Base-by-base conservation (phyloP, 1,284 basidiomycete species). In the Malassezia slooffiae region DNA sequence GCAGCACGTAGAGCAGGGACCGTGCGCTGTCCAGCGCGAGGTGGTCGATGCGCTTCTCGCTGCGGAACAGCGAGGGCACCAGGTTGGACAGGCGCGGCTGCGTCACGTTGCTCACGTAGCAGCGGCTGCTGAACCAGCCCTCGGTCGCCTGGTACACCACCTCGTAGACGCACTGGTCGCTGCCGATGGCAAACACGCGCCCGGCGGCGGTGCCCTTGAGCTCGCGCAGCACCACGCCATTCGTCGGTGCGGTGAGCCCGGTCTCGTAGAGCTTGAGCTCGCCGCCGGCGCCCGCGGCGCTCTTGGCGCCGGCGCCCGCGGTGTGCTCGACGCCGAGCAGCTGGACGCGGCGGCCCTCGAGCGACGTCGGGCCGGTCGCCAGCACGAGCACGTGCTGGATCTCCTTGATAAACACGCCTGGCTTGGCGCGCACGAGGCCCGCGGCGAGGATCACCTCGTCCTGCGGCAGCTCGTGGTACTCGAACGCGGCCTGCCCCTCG, bases 201-300 rank as follows among this genome's bases (percentile, higher is more conserved):
- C 91, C 93, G 26, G 81, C 78, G 16, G 75, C 68, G 1, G 84
- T 88, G 9, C 85, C 83, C 42, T 78, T 75, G 39, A 95, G 81
- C 38, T 82, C 82, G 11, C 78, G 75, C 83, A 97, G 86, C 58
- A 70, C 59, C 38, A 88, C 59, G 13, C 71, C 77, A 60, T 88
- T 80, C 29, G 82, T 83, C 32, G 79, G 71, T 27, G 85, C 75
- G 11, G 78, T 77, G 71, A 95, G 79, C 70, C 89, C 87, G 24
- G 90, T 93, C 42, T 85, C 83, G 72, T 88, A 95, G 44, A 97
- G 78, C 58, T 81, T 83, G 67, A 95, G 79, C 42, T 86, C 81
- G 55, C 79, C 80, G 55, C 75, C 39, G 58, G 61, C 17, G 55
- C 36, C 27, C 48, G 44, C 35, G 74, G 59, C 27, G 74, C 65